Percentiles rank a stretch among this genome's conserved stretches.
Conservation (phyloP, 2,329 filamentous ascomycete genomes). For the Beauveria australis region DNA sequence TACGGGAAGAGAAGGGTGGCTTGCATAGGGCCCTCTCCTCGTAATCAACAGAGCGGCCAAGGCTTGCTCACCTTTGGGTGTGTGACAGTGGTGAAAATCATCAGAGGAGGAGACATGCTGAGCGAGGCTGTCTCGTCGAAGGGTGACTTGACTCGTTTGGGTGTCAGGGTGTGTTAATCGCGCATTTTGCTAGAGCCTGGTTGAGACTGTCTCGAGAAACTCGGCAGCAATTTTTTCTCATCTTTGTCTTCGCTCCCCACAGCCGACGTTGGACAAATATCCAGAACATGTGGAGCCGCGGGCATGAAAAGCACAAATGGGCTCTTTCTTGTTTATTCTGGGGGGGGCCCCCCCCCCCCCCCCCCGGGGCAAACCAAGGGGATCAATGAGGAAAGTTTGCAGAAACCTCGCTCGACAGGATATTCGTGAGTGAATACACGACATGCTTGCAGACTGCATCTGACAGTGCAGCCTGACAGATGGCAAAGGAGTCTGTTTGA, state of each 20-base stretch:
- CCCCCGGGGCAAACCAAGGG: too few relatives aligned
- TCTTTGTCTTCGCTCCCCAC: not conserved
- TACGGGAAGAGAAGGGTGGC: not conserved
- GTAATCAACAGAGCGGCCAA: not conserved
- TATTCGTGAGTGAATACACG: too few relatives aligned
- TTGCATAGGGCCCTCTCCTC: conserved; percentile 2
- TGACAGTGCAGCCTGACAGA: not conserved
- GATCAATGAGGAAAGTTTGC: too few relatives aligned
- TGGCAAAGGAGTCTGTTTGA: not conserved
- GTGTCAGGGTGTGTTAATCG: not conserved
- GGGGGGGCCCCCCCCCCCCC: too few relatives aligned
- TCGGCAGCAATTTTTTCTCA: not conserved
- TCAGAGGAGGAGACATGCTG: too few relatives aligned
- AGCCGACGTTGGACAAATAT: not conserved
- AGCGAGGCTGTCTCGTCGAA: not conserved
- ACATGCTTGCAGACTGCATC: not conserved
- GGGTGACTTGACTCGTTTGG: not conserved
- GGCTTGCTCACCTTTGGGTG: not conserved
- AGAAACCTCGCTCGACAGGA: too few relatives aligned
- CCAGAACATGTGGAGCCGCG: not conserved
- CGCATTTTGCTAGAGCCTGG: not conserved
- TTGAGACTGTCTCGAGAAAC: too few relatives aligned
- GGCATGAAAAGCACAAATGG: conserved; percentile 1
- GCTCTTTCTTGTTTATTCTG: not conserved
- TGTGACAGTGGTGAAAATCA: not conserved